A percentile compares a stretch with the other conserved stretches of the same genome.
These are phyloP conservation scores for Laguncularia racemosa DNA, from an alignment of 345 rosid genomes.

Conservation along the genomic window DNA sequence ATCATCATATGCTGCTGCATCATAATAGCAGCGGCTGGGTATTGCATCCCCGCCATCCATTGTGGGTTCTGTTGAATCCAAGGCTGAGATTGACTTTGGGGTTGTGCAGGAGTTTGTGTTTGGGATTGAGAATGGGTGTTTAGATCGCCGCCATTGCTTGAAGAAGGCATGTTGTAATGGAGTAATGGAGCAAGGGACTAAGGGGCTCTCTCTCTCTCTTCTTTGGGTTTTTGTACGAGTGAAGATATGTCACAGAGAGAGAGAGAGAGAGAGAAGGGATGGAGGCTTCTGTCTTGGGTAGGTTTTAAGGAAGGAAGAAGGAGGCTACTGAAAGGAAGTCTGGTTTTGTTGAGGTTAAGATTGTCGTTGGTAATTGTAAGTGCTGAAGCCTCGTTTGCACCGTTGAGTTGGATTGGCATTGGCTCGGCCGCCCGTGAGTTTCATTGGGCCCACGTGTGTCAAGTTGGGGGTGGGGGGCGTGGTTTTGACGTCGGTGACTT, in stretches of 20 bases:
- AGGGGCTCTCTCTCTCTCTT: not conserved
- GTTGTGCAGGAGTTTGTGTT: constrained; percentile 11
- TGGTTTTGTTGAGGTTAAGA: not conserved
- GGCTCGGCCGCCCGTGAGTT: too few relatives aligned
- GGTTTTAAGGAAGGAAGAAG: not conserved
- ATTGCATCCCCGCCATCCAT: constrained; percentile 73
- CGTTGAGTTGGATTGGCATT: too few relatives aligned
- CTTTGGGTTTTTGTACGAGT: not conserved
- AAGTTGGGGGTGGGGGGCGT: too few relatives aligned
- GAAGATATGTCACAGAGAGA: not conserved
- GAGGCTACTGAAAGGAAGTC: not conserved
- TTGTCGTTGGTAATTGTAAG: too few relatives aligned
- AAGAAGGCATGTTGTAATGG: constrained; percentile 2
- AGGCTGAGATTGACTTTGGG: constrained; percentile 24
- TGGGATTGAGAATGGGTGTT: constrained; percentile 15
- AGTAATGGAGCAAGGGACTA: too few relatives aligned
- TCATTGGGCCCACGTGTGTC: too few relatives aligned
- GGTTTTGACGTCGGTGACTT: too few relatives aligned
- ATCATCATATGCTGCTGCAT: constrained; percentile 97
- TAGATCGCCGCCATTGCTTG: constrained; percentile 46
- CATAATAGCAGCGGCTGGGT: constrained; percentile 83
- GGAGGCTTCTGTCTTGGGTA: not conserved
- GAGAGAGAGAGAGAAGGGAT: not conserved
- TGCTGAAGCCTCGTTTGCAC: too few relatives aligned
- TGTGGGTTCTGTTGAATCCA: constrained; percentile 30